These are phyloP conservation scores for Amanita subjunquillea DNA, from an alignment of 768 basidiomycete species.

Conservation along the genomic window DNA sequence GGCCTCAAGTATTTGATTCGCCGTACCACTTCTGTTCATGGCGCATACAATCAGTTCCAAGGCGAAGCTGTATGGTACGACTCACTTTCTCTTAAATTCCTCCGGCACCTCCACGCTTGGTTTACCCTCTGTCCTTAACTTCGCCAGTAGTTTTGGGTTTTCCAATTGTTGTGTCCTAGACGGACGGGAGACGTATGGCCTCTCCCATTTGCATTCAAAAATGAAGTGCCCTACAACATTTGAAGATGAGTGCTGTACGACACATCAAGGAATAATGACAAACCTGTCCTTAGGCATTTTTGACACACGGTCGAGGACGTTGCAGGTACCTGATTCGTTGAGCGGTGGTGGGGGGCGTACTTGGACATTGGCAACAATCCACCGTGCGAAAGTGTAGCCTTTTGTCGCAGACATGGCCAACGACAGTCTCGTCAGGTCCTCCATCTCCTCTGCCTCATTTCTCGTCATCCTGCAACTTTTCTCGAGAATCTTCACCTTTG, in stretches of 20 bases:
- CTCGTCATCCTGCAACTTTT: conserved; percentile 82
- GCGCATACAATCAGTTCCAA: neutral
- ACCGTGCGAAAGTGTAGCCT: conserved; percentile 1
- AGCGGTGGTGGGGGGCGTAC: conserved; percentile 63
- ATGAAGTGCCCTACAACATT: conserved; percentile 70
- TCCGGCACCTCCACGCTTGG: conserved; percentile 82
- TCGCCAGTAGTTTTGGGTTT: conserved; percentile 58
- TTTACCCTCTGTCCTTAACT: conserved; percentile 58
- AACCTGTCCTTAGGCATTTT: conserved; percentile 68
- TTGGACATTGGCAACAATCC: conserved; percentile 48
- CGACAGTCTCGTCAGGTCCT: conserved; percentile 19
- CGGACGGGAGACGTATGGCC: conserved; percentile 83
- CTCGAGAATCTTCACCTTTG: conserved; percentile 79
- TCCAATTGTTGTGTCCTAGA: conserved; percentile 82
- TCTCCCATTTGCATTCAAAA: conserved; percentile 75
- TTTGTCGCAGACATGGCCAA: conserved; percentile 1
- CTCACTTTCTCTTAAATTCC: conserved; percentile 76
- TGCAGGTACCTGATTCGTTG: conserved; percentile 53
- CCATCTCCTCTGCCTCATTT: conserved; percentile 40
- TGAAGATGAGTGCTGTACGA: neutral
- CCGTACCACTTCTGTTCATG: conserved; percentile 48
- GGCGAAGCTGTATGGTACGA: neutral
- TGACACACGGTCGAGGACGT: conserved; percentile 67
- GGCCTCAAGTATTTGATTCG: conserved; percentile 72
- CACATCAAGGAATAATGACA: conserved; percentile 7